Percentiles rank a stretch among this genome's conserved stretches.
Conservation (phyloP, 192 early-diverging fungal genomes). For the Coemansia sp. region DNA sequence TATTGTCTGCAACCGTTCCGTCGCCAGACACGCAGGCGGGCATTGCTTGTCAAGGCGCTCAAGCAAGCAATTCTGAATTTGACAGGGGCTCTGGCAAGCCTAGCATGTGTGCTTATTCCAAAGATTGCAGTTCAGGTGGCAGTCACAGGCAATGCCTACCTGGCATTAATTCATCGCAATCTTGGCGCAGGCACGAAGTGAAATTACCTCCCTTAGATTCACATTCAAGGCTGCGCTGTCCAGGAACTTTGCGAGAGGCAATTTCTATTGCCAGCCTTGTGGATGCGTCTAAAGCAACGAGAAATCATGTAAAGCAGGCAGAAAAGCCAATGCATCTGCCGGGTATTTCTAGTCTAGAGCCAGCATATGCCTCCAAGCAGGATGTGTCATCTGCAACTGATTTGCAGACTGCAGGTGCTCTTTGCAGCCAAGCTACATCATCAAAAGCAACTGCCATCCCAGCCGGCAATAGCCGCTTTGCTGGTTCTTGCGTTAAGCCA, state of each 20-base stretch:
- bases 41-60: not conserved
- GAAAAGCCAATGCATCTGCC: slow-evolving; percentile 7
- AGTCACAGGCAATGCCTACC: not conserved
- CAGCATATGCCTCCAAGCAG: slow-evolving; percentile 1
- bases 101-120: too few species aligned
- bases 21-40: not conserved
- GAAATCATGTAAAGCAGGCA: not conserved
- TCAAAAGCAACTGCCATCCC: too few species aligned
- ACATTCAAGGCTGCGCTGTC: too few species aligned
- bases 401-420: slow-evolving; percentile 2
- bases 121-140: too few species aligned
- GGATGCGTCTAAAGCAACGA: slow-evolving; percentile 7
- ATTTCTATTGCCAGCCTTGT: slow-evolving; percentile 37
- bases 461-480: too few species aligned
- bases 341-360: slow-evolving; percentile 10
- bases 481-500: not conserved
- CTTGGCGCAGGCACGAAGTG: too few species aligned
- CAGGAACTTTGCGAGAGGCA: slow-evolving; percentile 19
- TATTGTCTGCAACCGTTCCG: slow-evolving; percentile 7
- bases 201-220: too few species aligned
- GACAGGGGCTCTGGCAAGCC: slow-evolving; percentile 1
- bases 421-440: not conserved
- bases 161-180: not conserved
- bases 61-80: slow-evolving; percentile 9
- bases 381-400: not conserved